Evolutionary conservation across 1,284 basidiomycete genomes (phyloP), one percentile per base, ranked within the genome.

Genomic region (Vanrija sp.): DNA sequence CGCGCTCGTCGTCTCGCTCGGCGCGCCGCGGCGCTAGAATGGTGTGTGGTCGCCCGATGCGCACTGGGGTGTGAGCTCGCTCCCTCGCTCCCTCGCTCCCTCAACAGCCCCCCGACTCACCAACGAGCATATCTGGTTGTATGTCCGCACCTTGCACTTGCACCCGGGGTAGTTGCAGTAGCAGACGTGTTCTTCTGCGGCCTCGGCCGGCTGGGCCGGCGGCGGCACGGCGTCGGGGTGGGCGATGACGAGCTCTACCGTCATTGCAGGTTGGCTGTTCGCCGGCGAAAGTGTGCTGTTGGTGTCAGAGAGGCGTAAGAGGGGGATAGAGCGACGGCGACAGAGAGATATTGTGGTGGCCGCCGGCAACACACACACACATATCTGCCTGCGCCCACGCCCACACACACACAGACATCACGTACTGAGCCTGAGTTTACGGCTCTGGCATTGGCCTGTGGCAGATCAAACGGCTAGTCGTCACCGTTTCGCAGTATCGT

Each of bases 81-180:
- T 23, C 45, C 23, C 43, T 19, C 38, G 26, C 19, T 15, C 12
- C 9, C 16, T n/a, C 18, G 10, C 18, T 25, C 1, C 3, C 6
- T 10, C 26, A 47, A n/a, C n/a, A n/a, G n/a, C n/a, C n/a, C n/a
- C n/a, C n/a, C 45, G 39, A 61, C 59, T 44, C 39, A 61, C 59
- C 49, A 61, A 39, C 23, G 46, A 57, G 51, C 59, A 61, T 18
- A 61, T 50, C 6, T 52, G 52, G 40, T 50, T 42, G 6, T 49
- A 51, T 16, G 59, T 61, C 59, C 57, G 57, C 38, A 61, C 59
- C 45, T 61, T 61, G 53, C 59, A 61, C 45, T 57, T 61, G 53
- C 59, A 61, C 21, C 59, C 59, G 5, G 59, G 55, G 21, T 49
- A 44, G 9, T 55, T 52, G 51, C 59, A 61, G 38, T 51, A 50